A percentile compares a stretch with the other conserved stretches of the same genome.
Conservation (phyloP, 805 yeast genomes). For the Yamadazyma sp. region DNA sequence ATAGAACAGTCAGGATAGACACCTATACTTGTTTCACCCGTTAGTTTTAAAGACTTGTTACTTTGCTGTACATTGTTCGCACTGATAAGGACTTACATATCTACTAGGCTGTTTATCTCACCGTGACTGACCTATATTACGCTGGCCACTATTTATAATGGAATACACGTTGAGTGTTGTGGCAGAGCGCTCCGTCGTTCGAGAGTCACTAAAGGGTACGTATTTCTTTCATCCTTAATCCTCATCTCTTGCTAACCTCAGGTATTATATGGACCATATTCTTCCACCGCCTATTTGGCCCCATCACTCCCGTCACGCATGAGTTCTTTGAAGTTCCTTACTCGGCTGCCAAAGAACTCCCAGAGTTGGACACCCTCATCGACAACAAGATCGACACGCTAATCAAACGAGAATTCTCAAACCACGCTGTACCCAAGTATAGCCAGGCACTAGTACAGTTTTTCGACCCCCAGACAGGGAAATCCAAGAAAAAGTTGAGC, state of each 20-base stretch:
- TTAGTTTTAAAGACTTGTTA: too few relatives aligned
- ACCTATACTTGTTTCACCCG: too few relatives aligned
- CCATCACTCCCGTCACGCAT: slow-evolving; percentile 53
- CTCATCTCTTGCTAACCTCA: slow-evolving; percentile 12
- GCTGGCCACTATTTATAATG: slow-evolving; percentile 29
- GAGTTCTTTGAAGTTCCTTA: slow-evolving; percentile 62
- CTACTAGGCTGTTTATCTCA: too few relatives aligned
- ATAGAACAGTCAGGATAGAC: too few relatives aligned
- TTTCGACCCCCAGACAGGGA: slow-evolving; percentile 34
- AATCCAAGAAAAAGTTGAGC: slow-evolving; percentile 44
- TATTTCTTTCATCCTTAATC: slow-evolving; percentile 5
- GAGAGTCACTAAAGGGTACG: slow-evolving; percentile 56
- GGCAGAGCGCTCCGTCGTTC: slow-evolving; percentile 52
- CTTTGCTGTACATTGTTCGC: too few relatives aligned
- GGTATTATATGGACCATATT: slow-evolving; percentile 67
- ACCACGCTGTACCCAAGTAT: slow-evolving; percentile 7
- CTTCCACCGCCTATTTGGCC: slow-evolving; percentile 68
- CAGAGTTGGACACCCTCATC: slow-evolving; percentile 49
- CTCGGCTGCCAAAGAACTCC: slow-evolving; percentile 47
- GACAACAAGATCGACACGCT: slow-evolving; percentile 36
- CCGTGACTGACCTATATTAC: too few relatives aligned
- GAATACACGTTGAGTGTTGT: slow-evolving; percentile 48
- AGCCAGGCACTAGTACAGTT: slow-evolving; percentile 41
- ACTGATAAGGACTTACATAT: too few relatives aligned
- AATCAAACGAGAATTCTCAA: slow-evolving; percentile 25